Base-by-base conservation (phyloP, 192 early-diverging fungal genomes). In the Coemansia sp. region DNA sequence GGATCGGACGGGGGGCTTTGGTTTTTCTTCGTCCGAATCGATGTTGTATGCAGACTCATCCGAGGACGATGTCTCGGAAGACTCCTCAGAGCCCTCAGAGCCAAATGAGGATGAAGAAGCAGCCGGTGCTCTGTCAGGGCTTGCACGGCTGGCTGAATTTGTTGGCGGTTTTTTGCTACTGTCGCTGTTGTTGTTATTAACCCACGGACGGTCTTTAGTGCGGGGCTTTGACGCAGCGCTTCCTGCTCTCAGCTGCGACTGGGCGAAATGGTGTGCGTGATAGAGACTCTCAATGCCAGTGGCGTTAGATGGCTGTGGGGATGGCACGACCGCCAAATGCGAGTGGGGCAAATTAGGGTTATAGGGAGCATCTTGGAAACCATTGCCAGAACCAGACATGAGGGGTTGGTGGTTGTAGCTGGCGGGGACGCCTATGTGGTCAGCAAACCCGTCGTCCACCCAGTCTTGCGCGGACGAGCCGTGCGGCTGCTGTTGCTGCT, bases 371-470 rank as follows among this genome's bases (percentile, higher is more conserved):
- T 49, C 45, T 61, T 80, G 72, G 54, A 80, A 72, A 5, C 77
- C 77, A 32, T 2, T 19, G 68, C 45, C 12, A 65, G 38, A 2
- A 48, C 46, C 46, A 48, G 11, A 1, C 12, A 48, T 48, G 11
- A 61, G 50, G 20, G 20, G 20, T 20, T 20, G 20, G 55, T 74
- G 67, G n/a, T 64, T 68, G 64, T 65, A 66, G 19, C 49, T 63
- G 32, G 63, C 50, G 54, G 63, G 43, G 40, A 51, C 39, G 49
- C 62, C 48, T 19, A 39, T 9, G 55, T 75, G 76, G 57, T 65
- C 66, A 20, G 56, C 46, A 68, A 79, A 79, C 4, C 71, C 77
- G 56, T 79, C 77, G 58, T 79, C 68, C 7, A 74, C 64, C 69
- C 72, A 74, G 39, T 59, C 71, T 43, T 70, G 65, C 57, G 61